Evolutionary conservation across 352 stramenopile genomes (phyloP).

Genomic region (Thraustotheca clavata): DNA sequence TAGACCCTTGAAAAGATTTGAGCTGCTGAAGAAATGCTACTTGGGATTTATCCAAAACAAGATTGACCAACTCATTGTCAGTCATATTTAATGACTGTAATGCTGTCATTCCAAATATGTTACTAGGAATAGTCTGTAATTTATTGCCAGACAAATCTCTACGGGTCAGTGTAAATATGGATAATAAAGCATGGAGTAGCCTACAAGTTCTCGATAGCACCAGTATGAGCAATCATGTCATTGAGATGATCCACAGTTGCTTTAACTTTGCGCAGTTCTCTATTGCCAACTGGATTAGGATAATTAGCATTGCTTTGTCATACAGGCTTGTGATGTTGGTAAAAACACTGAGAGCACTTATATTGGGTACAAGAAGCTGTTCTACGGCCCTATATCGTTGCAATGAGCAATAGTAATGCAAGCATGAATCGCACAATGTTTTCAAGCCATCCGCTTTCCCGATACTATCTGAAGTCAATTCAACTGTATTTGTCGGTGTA

Average conservation of each 20-base stretch:
- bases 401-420: neutral
- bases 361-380: constrained; percentile 4
- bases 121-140: neutral
- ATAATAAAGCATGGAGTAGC: neutral
- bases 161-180: neutral
- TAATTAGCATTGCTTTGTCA: neutral
- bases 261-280: neutral
- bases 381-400: neutral
- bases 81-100: constrained; percentile 6
- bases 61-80: neutral
- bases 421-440: neutral
- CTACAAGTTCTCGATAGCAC: neutral
- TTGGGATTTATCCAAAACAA: neutral
- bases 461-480: neutral
- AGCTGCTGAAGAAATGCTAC: neutral
- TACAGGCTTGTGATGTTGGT: constrained; percentile 13
- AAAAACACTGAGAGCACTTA: neutral
- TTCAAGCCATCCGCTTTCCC: neutral
- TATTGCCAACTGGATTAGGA: neutral
- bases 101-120: neutral
- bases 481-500: neutral
- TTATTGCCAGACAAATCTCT: constrained; percentile 7
- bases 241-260: neutral
- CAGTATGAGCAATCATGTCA: neutral
- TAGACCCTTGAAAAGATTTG: neutral